Evolutionary conservation across 2,329 filamentous ascomycete genomes (phyloP).

Genomic region (Epichloe hybrida): DNA sequence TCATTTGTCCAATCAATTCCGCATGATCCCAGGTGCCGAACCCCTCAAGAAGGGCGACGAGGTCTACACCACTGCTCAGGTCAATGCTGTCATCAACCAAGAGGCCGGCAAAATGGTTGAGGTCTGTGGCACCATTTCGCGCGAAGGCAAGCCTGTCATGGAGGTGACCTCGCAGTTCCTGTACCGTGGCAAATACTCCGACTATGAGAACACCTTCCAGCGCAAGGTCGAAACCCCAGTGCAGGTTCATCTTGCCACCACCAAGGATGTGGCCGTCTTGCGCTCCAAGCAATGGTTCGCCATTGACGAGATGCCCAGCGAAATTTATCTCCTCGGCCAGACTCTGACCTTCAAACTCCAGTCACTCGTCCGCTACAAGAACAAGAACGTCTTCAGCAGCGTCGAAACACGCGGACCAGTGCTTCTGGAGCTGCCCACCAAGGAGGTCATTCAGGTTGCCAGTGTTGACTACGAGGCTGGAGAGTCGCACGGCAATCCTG

Average conservation of each 20-base stretch:
- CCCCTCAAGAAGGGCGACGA: constrained; percentile 92
- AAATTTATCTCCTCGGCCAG: constrained; percentile 80
- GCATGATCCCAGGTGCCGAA: constrained; percentile 92
- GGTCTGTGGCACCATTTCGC: constrained; percentile 91
- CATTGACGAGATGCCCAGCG: constrained; percentile 53
- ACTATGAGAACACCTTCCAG: constrained; percentile 98
- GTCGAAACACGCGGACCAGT: constrained; percentile 90
- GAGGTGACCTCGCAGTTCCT: constrained; percentile 97
- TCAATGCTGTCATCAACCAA: constrained; percentile 97
- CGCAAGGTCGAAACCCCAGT: constrained; percentile 92
- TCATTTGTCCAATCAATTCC: constrained; percentile 93
- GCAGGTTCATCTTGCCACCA: constrained; percentile 75
- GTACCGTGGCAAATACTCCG: constrained; percentile 83
- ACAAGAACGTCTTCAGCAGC: constrained; percentile 78
- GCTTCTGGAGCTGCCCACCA: constrained; percentile 84
- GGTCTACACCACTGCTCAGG: constrained; percentile 82
- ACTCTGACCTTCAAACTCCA: constrained; percentile 93
- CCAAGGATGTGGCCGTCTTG: constrained; percentile 85
- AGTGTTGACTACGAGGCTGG: constrained; percentile 92
- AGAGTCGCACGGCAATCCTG: constrained; percentile 85
- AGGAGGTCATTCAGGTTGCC: constrained; percentile 95
- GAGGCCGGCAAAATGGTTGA: constrained; percentile 99
- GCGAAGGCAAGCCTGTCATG: constrained; percentile 79
- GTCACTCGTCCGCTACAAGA: constrained; percentile 87
- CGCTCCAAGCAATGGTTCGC: constrained; percentile 98